Evolutionary conservation across 306 rosid species (phyloP), one percentile per base, ranked within the genome.

Genomic region (Cicer bijugum): DNA sequence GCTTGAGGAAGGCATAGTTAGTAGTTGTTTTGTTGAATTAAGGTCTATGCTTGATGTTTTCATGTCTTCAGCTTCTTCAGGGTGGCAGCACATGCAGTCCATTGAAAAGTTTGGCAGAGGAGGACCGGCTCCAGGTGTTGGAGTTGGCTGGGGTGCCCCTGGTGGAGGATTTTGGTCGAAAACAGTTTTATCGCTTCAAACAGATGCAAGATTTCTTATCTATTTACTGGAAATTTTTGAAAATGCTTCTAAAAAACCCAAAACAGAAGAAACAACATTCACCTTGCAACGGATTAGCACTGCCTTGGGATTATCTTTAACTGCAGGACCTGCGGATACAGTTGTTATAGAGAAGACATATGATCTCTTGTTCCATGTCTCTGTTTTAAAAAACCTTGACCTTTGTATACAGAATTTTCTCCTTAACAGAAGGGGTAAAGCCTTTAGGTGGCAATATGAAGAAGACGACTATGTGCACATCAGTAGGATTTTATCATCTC

Each of bases 91-190:
- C 44, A 63, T 86, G 81, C 91, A 84, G 75, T 85, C 92, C 37
- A 79, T 86, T 73, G 97, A 91, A 84, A 84, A 76, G 45, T 94
- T 94, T 63, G 97, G 96, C 75, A 83, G 96, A 80, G 99, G 98
- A 5, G 98, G 98, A 53, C 97, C 96, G 6, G 91, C 92, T 83
- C 97, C 98, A 9, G 98, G 98, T 40, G 89, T 79, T 46, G 98
- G 98, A 79, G 75, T 84, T 80, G 98, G 98, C 64, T 94, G 98
- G 98, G 98, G 96, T 74, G 93, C 88, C 44, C 80, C 86, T 68
- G 87, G 88, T 68, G 96, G 97, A 77, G 99, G 97, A 74, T 89
- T 76, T 84, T 94, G 98, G 98, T 94, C 98, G 42, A 74, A 50
- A 51, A 37, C 72, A 72, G 85, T 89, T 84, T 79, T 94, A 78